Percentiles rank a stretch among this genome's conserved stretches.
Conservation (phyloP, 371 early-diverging fungal genomes). For the Mucor plumbeus region DNA sequence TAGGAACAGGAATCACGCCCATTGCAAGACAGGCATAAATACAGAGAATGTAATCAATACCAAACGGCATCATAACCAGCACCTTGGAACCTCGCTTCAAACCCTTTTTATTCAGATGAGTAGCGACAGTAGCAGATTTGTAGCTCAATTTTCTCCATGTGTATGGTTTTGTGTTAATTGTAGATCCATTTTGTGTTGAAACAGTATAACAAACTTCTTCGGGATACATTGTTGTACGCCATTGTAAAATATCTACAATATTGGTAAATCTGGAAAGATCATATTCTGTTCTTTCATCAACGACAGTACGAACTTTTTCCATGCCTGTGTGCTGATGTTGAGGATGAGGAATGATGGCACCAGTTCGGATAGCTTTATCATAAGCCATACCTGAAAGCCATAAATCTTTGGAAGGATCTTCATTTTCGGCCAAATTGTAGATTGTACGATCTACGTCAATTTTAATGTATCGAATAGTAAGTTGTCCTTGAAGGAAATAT, state of each 20-base stretch:
- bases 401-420: constrained; percentile 36
- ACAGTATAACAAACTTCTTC: constrained; percentile 66
- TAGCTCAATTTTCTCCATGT: constrained; percentile 74
- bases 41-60: constrained; percentile 75
- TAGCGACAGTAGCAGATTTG: constrained; percentile 71
- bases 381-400: constrained; percentile 39
- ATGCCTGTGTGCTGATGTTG: constrained; percentile 74
- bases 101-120: constrained; percentile 62
- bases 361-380: constrained; percentile 28
- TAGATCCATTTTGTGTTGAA: constrained; percentile 10
- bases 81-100: constrained; percentile 65
- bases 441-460: constrained; percentile 56
- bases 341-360: constrained; percentile 38
- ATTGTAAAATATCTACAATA: constrained; percentile 67
- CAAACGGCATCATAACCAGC: constrained; percentile 71
- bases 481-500: constrained; percentile 63
- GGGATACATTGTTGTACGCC: constrained; percentile 63
- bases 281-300: constrained; percentile 66
- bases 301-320: constrained; percentile 56
- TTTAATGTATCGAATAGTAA: constrained; percentile 46
- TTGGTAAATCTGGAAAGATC: constrained; percentile 63
- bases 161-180: constrained; percentile 63
- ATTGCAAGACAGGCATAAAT: constrained; percentile 82
- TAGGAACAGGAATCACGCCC: constrained; percentile 77
- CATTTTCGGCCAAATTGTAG: constrained; percentile 52